Conservation (phyloP, 2,329 filamentous ascomycete species). For the Phialocephala subalpina region DNA sequence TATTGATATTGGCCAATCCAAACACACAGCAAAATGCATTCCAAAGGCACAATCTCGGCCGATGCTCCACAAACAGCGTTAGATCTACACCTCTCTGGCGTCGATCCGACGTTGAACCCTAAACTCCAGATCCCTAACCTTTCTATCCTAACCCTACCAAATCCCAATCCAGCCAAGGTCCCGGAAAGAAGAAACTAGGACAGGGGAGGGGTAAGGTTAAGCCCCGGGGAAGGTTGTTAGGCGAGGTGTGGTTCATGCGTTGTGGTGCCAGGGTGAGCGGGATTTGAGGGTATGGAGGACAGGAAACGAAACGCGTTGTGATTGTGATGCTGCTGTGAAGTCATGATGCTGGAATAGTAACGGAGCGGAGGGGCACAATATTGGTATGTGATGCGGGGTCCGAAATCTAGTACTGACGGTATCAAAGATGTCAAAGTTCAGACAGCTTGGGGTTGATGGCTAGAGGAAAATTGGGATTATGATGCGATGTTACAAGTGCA, state of each 20-base stretch:
- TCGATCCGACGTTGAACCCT: background rate
- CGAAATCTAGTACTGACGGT: background rate
- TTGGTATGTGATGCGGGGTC: background rate
- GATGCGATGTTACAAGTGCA: conserved; percentile 1
- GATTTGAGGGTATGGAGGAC: background rate
- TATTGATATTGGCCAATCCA: background rate
- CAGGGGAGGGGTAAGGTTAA: background rate
- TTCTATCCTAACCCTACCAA: background rate
- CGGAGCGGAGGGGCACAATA: background rate
- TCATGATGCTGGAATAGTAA: background rate
- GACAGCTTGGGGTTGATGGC: background rate
- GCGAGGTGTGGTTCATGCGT: background rate
- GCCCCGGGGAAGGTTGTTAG: background rate
- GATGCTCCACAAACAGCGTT: background rate
- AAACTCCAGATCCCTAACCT: background rate
- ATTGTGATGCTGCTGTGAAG: conserved; percentile 1
- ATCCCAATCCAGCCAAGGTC: background rate
- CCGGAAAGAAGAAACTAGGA: background rate
- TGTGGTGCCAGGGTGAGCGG: background rate
- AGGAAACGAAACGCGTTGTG: conserved; percentile 6
- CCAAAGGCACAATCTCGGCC: background rate
- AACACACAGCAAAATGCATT: background rate
- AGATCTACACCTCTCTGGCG: background rate
- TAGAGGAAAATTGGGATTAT: background rate
- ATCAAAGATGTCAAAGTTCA: background rate